Base-by-base conservation (phyloP, 2,329 filamentous ascomycete species). In the Mycosphaerelloides madeirae region DNA sequence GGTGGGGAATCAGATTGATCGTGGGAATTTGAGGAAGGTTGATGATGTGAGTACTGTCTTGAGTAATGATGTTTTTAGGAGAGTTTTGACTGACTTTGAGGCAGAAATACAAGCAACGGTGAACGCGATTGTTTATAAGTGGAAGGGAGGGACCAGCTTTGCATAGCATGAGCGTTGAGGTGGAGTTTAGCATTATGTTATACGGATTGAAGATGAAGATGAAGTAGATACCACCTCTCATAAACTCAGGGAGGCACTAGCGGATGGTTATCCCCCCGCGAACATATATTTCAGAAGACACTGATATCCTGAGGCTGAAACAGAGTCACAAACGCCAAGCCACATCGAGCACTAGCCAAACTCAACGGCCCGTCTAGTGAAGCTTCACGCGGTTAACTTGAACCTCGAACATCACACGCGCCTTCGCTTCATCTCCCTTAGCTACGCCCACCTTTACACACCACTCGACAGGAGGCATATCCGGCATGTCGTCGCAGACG, bases 1-100 rank as follows among this genome's bases (percentile, higher is more conserved):
- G 4, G 91, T 90, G 12, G 94, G 88, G 0, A 98, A 98, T 65
- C 81, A 86, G 36, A 73, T 98, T 56, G 93, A 98, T 70, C 85
- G 85, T 41, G 76, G 81, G 50, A 90, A 95, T 62, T 72, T 84
- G 62, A 78, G 87, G 59, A 82, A 85, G 62, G 81, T 89, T 61
- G 87, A 95, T 59, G 90, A 96, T 75, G 91, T 95, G 71, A 80
- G 88, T 83, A 13, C 11, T 34, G 35, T 13, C n/a, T 54, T 16
- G 37, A n/a, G n/a, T n/a, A n/a, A n/a, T n/a, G n/a, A n/a, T 13
- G 22, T 42, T 28, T 9, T 43, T 44, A 45, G 6, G n/a, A 6
- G 31, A 28, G 18, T 7, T 6, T 18, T 38, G 43, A 37, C 59
- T 59, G 32, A 59, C 46, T 19, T 19, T 34, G 25, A 31, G 37